A percentile compares a stretch with the other conserved stretches of the same genome.
Conservation (phyloP, 345 rosid species). For the Hibiscus syriacus region DNA sequence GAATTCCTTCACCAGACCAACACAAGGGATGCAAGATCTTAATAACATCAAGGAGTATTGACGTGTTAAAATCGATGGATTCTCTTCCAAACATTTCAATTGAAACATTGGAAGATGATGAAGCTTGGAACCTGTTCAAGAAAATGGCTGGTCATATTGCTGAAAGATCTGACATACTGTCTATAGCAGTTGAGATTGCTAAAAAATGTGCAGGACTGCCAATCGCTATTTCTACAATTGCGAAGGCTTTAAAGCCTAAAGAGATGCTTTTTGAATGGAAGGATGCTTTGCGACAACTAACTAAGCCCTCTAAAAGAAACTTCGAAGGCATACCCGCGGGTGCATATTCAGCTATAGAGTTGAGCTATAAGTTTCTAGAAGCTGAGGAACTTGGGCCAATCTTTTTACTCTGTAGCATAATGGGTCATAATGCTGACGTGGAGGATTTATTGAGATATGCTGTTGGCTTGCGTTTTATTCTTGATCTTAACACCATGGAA, state of each 20-base stretch:
- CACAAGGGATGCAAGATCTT: slow-evolving; percentile 15
- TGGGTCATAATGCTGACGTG: not conserved
- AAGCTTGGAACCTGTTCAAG: slow-evolving; percentile 17
- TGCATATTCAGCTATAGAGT: not conserved
- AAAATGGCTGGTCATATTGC: not conserved
- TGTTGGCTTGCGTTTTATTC: slow-evolving; percentile 12
- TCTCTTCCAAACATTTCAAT: not conserved
- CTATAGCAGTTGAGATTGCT: slow-evolving; percentile 10
- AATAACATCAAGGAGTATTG: not conserved
- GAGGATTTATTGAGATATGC: slow-evolving; percentile 2
- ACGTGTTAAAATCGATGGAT: slow-evolving; percentile 9
- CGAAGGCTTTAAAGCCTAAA: slow-evolving; percentile 6
- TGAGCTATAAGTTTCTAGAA: not conserved
- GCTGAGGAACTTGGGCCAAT: slow-evolving; percentile 4
- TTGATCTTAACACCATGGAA: not conserved
- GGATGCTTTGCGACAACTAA: not conserved
- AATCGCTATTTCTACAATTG: slow-evolving; percentile 2
- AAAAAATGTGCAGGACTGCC: slow-evolving; percentile 26
- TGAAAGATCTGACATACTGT: not conserved
- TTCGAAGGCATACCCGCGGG: not conserved
- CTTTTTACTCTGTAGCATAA: slow-evolving; percentile 12
- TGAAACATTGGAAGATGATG: not conserved
- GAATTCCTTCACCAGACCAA: not conserved
- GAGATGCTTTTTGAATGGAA: slow-evolving; percentile 5
- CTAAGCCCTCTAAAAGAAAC: not conserved